Base-by-base conservation (phyloP, 1,284 basidiomycete species). In the Ganoderma multipileum region DNA sequence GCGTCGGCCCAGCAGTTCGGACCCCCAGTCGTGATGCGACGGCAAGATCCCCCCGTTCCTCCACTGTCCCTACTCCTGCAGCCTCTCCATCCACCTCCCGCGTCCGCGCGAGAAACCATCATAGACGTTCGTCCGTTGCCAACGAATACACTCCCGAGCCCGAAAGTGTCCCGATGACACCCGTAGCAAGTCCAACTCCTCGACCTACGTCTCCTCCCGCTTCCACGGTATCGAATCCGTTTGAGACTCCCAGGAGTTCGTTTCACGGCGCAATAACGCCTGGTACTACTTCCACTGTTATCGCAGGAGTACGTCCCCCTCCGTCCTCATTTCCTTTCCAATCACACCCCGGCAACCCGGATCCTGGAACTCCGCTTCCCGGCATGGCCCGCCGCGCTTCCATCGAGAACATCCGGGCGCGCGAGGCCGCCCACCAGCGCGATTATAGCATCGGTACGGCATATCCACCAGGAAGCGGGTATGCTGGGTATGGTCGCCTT, bases 261-360 rank as follows among this genome's bases (percentile, higher is more conserved):
- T 62, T 75, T 44, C 74, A 74, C 67, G 68, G 65, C 41, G 58
- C 58, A 0, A 66, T 70, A 54, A 67, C 72, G 36, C 42, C 47
- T 2, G 69, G 66, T 38, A 65, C 70, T 57, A 55, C 70, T 50
- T 54, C 73, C 28, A 58, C 70, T 2, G 42, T 44, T 36, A 50
- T 59, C 63, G 52, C 41, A 33, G 62, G 64, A 54, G 66, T 38
- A 5, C 73, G 72, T 55, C 66, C 76, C 9, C 71, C 74, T 66
- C 65, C 82, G 79, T 41, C 88, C 84, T 1, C 87, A 84, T 28
- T 86, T 84, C 20, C 86, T 3, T 90, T 85, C 69, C 87, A 89
- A 74, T 83, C 85, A 0, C 84, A 90, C 74, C 82, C 85, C 1
- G 88, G 90, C 12, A 90, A 90, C 75, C 86, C 89, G 1, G 90